These are phyloP conservation scores for Pythium volutum DNA, from an alignment of 352 stramenopile genomes.

Conservation along the genomic window DNA sequence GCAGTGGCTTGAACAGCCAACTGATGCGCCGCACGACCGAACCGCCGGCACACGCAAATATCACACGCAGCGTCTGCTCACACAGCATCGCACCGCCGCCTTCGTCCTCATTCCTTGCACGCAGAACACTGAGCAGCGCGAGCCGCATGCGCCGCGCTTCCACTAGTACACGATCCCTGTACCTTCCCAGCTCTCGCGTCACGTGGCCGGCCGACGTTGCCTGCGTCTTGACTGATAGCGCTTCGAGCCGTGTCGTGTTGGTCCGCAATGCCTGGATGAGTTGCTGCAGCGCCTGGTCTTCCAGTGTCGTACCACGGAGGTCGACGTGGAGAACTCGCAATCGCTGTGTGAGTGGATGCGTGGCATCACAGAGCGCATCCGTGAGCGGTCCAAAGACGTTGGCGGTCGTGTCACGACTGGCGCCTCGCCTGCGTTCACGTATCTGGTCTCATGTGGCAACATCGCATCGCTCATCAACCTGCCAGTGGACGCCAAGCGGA, in stretches of 20 bases:
- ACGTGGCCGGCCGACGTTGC: constrained; percentile 1
- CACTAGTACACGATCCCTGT: constrained; percentile 1
- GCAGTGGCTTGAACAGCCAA: neutral
- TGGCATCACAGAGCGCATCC: constrained; percentile 1
- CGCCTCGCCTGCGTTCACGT: too few species aligned
- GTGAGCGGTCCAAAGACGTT: constrained; percentile 6
- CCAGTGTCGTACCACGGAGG: neutral
- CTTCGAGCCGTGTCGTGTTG: constrained; percentile 1
- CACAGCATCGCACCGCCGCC: neutral
- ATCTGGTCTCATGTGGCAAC: neutral
- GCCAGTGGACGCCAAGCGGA: neutral
- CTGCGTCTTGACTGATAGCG: neutral
- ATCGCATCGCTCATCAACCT: neutral
- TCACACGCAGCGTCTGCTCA: neutral
- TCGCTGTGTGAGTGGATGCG: constrained; percentile 1
- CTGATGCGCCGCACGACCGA: constrained; percentile 1
- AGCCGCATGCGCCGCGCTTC: neutral
- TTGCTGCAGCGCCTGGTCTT: neutral
- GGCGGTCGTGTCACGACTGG: neutral
- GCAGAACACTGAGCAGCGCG: constrained; percentile 8
- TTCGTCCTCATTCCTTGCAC: neutral
- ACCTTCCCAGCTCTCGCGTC: neutral
- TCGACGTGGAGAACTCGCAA: constrained; percentile 4
- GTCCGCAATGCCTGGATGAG: constrained; percentile 2
- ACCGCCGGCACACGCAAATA: constrained; percentile 4